phyloP scores from a whole-genome alignment of 345 rosid genomes.

The Acer campestre region DNA sequence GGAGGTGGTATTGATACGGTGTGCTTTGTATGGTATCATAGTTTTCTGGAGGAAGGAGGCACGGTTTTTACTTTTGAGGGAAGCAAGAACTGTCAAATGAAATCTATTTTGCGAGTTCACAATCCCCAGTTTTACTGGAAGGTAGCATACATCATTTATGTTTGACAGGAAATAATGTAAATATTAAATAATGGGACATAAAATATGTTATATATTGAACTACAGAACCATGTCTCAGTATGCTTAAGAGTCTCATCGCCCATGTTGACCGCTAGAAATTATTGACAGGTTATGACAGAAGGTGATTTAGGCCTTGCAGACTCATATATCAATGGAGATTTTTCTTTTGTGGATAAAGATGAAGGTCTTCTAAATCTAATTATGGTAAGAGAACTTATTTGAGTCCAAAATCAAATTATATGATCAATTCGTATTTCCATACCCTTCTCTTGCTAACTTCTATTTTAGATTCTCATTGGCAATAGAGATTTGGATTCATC shows the following conservation, averaged over 20 bases:
- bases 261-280: constrained; percentile 2
- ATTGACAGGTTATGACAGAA: constrained; percentile 71
- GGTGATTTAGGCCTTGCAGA: constrained; percentile 96
- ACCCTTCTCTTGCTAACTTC: neutral
- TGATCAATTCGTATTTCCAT: neutral
- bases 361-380: constrained; percentile 71
- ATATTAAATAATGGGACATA: too few species aligned
- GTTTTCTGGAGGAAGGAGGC: constrained; percentile 90
- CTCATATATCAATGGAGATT: constrained; percentile 77
- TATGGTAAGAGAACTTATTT: constrained; percentile 45
- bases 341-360: constrained; percentile 72
- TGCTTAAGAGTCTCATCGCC: neutral
- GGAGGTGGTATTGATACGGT: neutral
- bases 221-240: too few species aligned
- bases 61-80: constrained; percentile 72
- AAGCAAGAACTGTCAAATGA: constrained; percentile 41
- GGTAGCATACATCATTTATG: constrained; percentile 37
- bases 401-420: neutral
- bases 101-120: constrained; percentile 61
- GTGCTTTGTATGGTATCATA: constrained; percentile 19
- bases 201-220: too few species aligned
- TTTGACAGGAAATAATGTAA: neutral
- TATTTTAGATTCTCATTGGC: constrained; percentile 66
- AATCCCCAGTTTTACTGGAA: constrained; percentile 90
- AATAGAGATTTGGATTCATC: constrained; percentile 56